Percentiles rank a stretch among this genome's conserved stretches.
phyloP scores from a whole-genome alignment of 1,284 basidiomycete genomes.

The Trichosporon sp. region DNA sequence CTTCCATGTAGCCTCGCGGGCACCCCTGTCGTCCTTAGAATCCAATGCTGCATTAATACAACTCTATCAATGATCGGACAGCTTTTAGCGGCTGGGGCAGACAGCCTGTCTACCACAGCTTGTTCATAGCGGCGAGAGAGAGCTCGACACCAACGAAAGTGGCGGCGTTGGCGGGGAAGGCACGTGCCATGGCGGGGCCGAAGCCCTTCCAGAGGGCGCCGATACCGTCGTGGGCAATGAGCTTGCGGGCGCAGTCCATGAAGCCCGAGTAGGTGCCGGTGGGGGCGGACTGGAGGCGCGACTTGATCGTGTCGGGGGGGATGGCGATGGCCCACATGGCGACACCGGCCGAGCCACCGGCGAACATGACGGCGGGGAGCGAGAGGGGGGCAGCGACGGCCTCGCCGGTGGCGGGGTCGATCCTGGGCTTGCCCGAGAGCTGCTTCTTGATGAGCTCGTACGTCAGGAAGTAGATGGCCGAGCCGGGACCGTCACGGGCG shows the following conservation, averaged over 20 bases:
- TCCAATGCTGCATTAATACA: constrained; percentile 5
- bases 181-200: constrained; percentile 91
- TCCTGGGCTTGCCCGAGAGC: constrained; percentile 50
- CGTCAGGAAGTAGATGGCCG: constrained; percentile 94
- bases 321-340: constrained; percentile 97
- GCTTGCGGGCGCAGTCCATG: constrained; percentile 86
- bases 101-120: constrained; percentile 29
- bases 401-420: constrained; percentile 48
- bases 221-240: constrained; percentile 84
- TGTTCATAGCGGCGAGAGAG: constrained; percentile 47
- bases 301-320: constrained; percentile 94
- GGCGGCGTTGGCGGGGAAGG: constrained; percentile 55
- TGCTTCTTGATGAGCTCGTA: constrained; percentile 91
- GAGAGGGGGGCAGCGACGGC: constrained; percentile 75
- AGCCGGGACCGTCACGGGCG: constrained; percentile 90
- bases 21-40: not conserved
- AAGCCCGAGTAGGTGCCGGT: constrained; percentile 92
- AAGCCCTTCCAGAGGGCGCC: constrained; percentile 93
- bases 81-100: not conserved
- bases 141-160: constrained; percentile 49
- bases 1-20: not conserved
- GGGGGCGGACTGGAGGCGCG: constrained; percentile 92
- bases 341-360: constrained; percentile 91
- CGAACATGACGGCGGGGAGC: constrained; percentile 78
- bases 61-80: not conserved